phyloP scores from a whole-genome alignment of 768 basidiomycete genomes.

The Tylopilus subfusipes region DNA sequence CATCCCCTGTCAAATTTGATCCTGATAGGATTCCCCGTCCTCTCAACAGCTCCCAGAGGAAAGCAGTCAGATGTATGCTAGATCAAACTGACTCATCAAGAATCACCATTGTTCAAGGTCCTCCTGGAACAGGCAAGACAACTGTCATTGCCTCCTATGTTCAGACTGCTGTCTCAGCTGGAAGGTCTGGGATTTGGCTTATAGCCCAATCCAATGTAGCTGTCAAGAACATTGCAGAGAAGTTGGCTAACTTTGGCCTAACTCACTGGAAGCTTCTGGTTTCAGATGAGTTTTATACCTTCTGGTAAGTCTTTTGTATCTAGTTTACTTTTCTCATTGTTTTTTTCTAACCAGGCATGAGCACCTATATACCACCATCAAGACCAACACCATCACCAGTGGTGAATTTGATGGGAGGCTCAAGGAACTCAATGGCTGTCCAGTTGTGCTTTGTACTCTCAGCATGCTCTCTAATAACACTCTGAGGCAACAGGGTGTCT shows the following conservation, averaged over 20 bases:
- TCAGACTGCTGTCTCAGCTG: constrained; percentile 39
- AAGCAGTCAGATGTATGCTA: constrained; percentile 39
- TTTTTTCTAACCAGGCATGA: constrained; percentile 63
- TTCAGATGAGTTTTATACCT: constrained; percentile 61
- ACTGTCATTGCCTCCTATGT: constrained; percentile 69
- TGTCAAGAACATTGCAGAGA: constrained; percentile 87
- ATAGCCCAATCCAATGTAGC: constrained; percentile 85
- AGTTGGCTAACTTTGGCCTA: constrained; percentile 55
- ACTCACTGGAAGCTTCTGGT: constrained; percentile 63
- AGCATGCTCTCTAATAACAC: constrained; percentile 60
- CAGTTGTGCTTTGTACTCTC: constrained; percentile 72
- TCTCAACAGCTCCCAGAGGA: constrained; percentile 39
- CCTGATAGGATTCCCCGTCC: constrained; percentile 21
- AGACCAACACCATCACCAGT: constrained; percentile 51
- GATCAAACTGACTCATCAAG: constrained; percentile 31
- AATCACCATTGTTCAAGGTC: constrained; percentile 43
- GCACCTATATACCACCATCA: constrained; percentile 58
- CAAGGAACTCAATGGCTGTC: constrained; percentile 34
- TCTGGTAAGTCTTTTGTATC: constrained; percentile 48
- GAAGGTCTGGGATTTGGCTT: constrained; percentile 63
- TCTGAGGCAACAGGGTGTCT: constrained; percentile 19
- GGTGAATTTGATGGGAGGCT: constrained; percentile 33
- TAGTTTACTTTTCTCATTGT: background rate
- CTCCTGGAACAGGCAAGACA: constrained; percentile 72
- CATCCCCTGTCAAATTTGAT: constrained; percentile 17